phyloP scores from a whole-genome alignment of 306 rosid genomes.

The Rosa rugosa region DNA sequence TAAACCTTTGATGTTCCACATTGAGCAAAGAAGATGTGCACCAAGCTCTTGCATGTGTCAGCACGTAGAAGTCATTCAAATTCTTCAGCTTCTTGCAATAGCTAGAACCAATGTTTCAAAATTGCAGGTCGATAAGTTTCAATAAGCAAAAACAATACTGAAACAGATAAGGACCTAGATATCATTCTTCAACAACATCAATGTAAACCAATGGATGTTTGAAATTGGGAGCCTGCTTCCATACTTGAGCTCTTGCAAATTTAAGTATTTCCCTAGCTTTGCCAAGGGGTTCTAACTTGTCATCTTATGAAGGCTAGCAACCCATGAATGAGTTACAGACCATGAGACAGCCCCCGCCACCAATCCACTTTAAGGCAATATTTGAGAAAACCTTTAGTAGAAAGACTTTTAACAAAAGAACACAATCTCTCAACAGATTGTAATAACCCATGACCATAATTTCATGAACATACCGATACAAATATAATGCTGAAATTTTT shows the following conservation, averaged over 20 bases:
- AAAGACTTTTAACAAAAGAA: not conserved
- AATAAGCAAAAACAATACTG: conserved; percentile 10
- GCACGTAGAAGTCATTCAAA: conserved; percentile 58
- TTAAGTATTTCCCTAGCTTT: conserved; percentile 87
- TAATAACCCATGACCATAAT: not conserved
- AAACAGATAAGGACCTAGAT: conserved; percentile 59
- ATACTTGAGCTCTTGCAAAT: conserved; percentile 71
- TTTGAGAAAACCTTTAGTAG: not conserved
- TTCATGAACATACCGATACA: not conserved
- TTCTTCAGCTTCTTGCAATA: conserved; percentile 80
- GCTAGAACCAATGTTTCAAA: conserved; percentile 32
- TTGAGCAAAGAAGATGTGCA: conserved; percentile 83
- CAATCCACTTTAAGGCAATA: not conserved
- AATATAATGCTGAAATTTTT: not conserved
- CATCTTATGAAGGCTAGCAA: conserved; percentile 77
- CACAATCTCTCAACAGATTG: not conserved
- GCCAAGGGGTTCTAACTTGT: conserved; percentile 85
- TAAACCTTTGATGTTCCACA: conserved; percentile 93
- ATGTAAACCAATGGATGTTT: conserved; percentile 89
- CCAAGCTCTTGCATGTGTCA: conserved; percentile 71
- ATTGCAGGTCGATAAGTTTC: conserved; percentile 13
- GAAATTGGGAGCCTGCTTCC: conserved; percentile 80
- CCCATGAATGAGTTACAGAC: conserved; percentile 46
- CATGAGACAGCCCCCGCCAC: not conserved
- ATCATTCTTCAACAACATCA: conserved; percentile 86